Conservation (phyloP, 345 rosid genomes). For the Ceriops decandra region DNA sequence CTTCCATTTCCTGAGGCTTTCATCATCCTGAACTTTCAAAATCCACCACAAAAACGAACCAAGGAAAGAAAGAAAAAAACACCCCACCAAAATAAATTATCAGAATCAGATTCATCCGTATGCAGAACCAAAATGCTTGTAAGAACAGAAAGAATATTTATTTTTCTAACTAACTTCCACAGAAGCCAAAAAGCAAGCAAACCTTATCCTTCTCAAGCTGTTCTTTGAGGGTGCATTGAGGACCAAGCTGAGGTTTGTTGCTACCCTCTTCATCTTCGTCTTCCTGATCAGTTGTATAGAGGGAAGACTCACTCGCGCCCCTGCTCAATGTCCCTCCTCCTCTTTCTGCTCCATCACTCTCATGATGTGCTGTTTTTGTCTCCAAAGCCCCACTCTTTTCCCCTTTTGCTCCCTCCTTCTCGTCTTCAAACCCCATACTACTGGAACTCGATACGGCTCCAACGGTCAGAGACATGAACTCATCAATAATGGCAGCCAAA, state of each 20-base stretch:
- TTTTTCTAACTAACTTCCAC: neutral
- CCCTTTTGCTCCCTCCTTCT: constrained; percentile 12
- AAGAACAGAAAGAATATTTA: neutral
- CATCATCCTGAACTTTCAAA: constrained; percentile 57
- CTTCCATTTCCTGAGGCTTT: constrained; percentile 81
- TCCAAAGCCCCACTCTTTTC: constrained; percentile 1
- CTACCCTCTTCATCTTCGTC: constrained; percentile 53
- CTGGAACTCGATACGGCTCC: constrained; percentile 19
- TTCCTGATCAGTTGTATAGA: constrained; percentile 36
- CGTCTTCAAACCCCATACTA: constrained; percentile 52
- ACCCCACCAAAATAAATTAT: neutral
- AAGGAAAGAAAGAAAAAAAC: neutral
- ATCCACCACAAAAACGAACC: constrained; percentile 3
- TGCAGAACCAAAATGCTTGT: too few relatives aligned
- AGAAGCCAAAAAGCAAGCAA: neutral
- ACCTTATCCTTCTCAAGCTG: constrained; percentile 78
- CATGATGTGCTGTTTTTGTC: constrained; percentile 13
- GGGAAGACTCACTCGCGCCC: constrained; percentile 41
- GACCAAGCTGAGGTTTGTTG: constrained; percentile 54
- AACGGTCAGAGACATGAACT: constrained; percentile 25
- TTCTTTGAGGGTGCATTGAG: constrained; percentile 67
- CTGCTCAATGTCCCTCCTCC: constrained; percentile 30
- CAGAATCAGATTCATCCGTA: neutral
- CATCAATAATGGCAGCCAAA: neutral
- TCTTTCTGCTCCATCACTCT: constrained; percentile 27